Base-by-base conservation (phyloP, 352 stramenopile species). In the Poterioochromonas sp. region DNA sequence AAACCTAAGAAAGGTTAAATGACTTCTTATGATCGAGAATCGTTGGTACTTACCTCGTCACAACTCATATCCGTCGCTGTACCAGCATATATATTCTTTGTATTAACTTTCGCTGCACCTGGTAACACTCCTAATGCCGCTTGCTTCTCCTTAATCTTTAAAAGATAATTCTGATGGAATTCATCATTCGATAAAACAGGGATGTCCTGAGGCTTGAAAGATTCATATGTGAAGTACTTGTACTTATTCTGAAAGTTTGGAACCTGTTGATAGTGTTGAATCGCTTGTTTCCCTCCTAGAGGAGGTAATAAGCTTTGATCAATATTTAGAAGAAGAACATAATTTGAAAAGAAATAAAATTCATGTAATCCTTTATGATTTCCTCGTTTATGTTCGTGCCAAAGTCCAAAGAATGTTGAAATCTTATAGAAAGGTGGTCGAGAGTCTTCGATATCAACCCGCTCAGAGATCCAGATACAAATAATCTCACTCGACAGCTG, bases 361-460 rank as follows among this genome's bases (percentile, higher is more conserved):
- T 74, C 65, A 74, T 74, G 65, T n/a, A 74, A 15, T 3, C 65
- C 65, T 15, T 74, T 74, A 54, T 74, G 65, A 39, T n/a, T 54
- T 1, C 39, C 65, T 40, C 65, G 65, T 26, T 34, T 3, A 54
- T 74, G 65, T 54, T 74, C 65, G 32, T 74, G 65, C 65, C 65
- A 74, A 34, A 74, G 2, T 22, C 40, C 39, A 39, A 74, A 74
- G 29, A 58, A 74, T 29, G 20, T 11, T 12, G 39, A 2, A 18
- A 74, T 54, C 15, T 34, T 8, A 34, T 54, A 0, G 40, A 74
- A 74, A 32, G 65, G 65, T 49, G 22, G 26, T 58, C 47, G 15
- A 58, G 26, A 58, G 26, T 58, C 47, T 15, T 15, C 15, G 47
- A 15, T 58, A 26, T 26, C 26, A 26, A 26, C 47, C 47, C 8